These are phyloP conservation scores for Ogataea methylovora DNA, from an alignment of 805 yeast genomes.

Conservation along the genomic window DNA sequence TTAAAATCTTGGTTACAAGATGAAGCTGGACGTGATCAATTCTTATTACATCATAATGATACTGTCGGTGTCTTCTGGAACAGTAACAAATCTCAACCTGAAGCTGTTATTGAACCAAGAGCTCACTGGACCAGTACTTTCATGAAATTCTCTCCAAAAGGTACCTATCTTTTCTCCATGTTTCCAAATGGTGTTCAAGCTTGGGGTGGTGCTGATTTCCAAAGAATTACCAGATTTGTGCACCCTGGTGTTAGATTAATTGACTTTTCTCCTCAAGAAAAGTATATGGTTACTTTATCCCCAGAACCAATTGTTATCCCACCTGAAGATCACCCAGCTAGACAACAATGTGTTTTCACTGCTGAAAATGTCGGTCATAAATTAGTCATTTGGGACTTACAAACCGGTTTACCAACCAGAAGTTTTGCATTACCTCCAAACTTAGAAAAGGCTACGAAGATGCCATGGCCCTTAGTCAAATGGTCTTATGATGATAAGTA, in stretches of 20 bases:
- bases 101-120: conserved; percentile 71
- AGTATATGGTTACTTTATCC: conserved; percentile 82
- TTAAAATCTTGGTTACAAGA: conserved; percentile 90
- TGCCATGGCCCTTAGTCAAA: conserved; percentile 94
- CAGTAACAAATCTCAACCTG: conserved; percentile 61
- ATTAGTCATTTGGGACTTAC: conserved; percentile 86
- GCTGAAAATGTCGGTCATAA: conserved; percentile 89
- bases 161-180: conserved; percentile 77
- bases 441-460: conserved; percentile 54
- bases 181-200: conserved; percentile 93
- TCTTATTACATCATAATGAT: conserved; percentile 71
- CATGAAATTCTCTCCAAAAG: conserved; percentile 88
- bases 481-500: conserved; percentile 92
- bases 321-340: conserved; percentile 55
- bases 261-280: conserved; percentile 90
- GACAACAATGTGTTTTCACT: conserved; percentile 71
- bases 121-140: conserved; percentile 82
- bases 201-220: conserved; percentile 88
- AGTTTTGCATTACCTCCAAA: conserved; percentile 86
- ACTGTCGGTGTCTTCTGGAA: conserved; percentile 85
- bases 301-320: conserved; percentile 74
- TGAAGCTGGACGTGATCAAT: conserved; percentile 83
- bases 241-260: conserved; percentile 87
- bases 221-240: conserved; percentile 64
- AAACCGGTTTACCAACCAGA: conserved; percentile 74